Evolutionary conservation across 2,329 filamentous ascomycete species (phyloP).

Genomic region (Fusarium lateritium): DNA sequence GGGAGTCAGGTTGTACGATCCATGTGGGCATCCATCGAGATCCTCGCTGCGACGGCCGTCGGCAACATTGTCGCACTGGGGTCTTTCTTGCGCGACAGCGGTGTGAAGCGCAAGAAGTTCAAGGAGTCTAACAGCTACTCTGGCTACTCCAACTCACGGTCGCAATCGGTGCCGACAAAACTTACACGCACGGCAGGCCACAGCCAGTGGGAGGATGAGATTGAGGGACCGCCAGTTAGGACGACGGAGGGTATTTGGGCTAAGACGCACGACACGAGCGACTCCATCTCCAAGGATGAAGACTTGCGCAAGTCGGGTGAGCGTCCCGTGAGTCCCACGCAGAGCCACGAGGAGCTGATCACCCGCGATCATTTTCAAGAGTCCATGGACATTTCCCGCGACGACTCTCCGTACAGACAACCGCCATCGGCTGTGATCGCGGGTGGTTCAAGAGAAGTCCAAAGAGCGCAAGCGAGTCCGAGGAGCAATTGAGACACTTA

Average conservation of each 20-base stretch:
- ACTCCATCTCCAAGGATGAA: slow-evolving; percentile 42
- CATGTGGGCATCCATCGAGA: slow-evolving; percentile 87
- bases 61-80: slow-evolving; percentile 90
- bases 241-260: slow-evolving; percentile 49
- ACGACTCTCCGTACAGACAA: slow-evolving; percentile 18
- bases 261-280: slow-evolving; percentile 38
- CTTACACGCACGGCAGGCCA: slow-evolving; percentile 39
- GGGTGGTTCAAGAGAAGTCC: slow-evolving; percentile 34
- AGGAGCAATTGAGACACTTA: slow-evolving; percentile 6
- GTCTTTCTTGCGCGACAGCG: slow-evolving; percentile 89
- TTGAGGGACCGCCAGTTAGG: slow-evolving; percentile 29
- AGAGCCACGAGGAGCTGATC: slow-evolving; percentile 50
- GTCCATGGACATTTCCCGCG: slow-evolving; percentile 31
- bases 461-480: slow-evolving; percentile 26
- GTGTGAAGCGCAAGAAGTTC: slow-evolving; percentile 88
- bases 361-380: slow-evolving; percentile 39
- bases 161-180: slow-evolving; percentile 40
- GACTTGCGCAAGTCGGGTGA: slow-evolving; percentile 33
- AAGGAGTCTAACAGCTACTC: slow-evolving; percentile 65
- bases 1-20: slow-evolving; percentile 88
- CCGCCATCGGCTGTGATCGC: slow-evolving; percentile 39
- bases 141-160: slow-evolving; percentile 47
- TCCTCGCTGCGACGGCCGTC: slow-evolving; percentile 85
- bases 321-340: slow-evolving; percentile 45
- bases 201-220: slow-evolving; percentile 48